Base-by-base conservation (phyloP, 139 green algal genomes). In the Chlamydomonas urium region DNA sequence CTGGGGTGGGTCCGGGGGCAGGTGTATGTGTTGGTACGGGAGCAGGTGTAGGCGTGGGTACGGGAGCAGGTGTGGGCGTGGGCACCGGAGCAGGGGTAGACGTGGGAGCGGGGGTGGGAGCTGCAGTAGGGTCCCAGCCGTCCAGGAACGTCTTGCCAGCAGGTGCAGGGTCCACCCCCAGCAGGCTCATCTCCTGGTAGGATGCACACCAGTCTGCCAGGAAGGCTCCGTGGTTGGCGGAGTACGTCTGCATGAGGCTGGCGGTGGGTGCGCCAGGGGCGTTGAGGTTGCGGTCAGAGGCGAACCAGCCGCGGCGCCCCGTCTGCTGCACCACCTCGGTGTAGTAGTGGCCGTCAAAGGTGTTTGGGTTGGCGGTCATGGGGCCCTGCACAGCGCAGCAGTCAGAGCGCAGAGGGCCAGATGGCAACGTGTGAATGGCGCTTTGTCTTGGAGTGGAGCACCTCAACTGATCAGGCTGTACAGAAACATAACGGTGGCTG, bases 311-410 rank as follows among this genome's bases (percentile, higher is more conserved):
- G 19, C 37, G 19, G 23, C 37, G 4, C 5, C 36, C 63, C 4
- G 19, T 56, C 14, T 8, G 21, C 4, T 56, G 4, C 19, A 70
- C n/a, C 23, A 70, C 35, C 63, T 70, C 63, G 37, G 19, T 70
- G 63, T 70, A 70, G 37, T 70, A 70, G 63, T 70, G 63, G 63
- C 63, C 63, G n/a, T 70, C 63, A 33, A 70, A 70, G 36, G 19
- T 14, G 35, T 53, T 56, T 17, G 21, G 21, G 37, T 32, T 57
- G 63, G 14, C 36, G 6, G 63, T 70, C 36, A 70, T 10, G 36
- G 63, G 19, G 36, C 36, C 35, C 29, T 66, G 28, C 53, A 62
- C 17, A 50, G 42, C 10, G 42, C 42, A 50, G 42, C 42, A 50
- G 42, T 8, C 10, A 14, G 10, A 50, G 42, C 10, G 14, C 14